These are phyloP conservation scores for Dalbergia cochinchinensis DNA, from an alignment of 306 rosid species.

Conservation along the genomic window DNA sequence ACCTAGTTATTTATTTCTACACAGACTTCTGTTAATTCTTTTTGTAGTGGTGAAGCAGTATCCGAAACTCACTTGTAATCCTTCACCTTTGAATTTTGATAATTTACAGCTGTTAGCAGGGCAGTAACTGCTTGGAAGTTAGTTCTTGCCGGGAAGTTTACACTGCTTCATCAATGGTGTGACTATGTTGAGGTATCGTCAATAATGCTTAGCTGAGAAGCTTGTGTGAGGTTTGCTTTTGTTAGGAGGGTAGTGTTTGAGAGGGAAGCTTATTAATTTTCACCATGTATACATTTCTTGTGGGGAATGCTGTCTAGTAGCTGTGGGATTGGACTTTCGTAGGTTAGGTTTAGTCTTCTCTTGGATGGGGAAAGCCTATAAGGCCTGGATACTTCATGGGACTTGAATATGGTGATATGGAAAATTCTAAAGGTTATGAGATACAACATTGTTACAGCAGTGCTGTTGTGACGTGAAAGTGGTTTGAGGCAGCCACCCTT, in stretches of 20 bases:
- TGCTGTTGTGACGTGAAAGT: background rate
- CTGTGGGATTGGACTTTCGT: slow-evolving; percentile 13
- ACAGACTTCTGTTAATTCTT: slow-evolving; percentile 34
- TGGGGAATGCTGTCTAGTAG: slow-evolving; percentile 4
- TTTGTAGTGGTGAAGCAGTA: slow-evolving; percentile 29
- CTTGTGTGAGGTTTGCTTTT: slow-evolving; percentile 30
- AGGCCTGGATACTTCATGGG: background rate
- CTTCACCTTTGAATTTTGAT: slow-evolving; percentile 31
- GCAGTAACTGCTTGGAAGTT: slow-evolving; percentile 91
- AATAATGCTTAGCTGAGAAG: slow-evolving; percentile 26
- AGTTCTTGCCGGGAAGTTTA: slow-evolving; percentile 86
- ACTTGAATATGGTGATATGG: background rate
- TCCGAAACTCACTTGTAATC: slow-evolving; percentile 32
- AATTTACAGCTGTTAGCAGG: slow-evolving; percentile 75
- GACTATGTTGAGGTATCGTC: slow-evolving; percentile 87
- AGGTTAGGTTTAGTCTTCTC: background rate
- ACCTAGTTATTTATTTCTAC: background rate
- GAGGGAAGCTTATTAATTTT: slow-evolving; percentile 24
- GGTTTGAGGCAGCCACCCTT: background rate
- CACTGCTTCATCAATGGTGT: slow-evolving; percentile 85
- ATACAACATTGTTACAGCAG: slow-evolving; percentile 5
- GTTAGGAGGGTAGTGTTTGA: background rate
- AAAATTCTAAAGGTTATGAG: slow-evolving; percentile 3
- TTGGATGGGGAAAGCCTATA: background rate
- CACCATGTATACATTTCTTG: background rate